Evolutionary conservation across 2,329 filamentous ascomycete species (phyloP), one percentile per base, ranked within the genome.

Genomic region (Fusarium pseudocircinatum): DNA sequence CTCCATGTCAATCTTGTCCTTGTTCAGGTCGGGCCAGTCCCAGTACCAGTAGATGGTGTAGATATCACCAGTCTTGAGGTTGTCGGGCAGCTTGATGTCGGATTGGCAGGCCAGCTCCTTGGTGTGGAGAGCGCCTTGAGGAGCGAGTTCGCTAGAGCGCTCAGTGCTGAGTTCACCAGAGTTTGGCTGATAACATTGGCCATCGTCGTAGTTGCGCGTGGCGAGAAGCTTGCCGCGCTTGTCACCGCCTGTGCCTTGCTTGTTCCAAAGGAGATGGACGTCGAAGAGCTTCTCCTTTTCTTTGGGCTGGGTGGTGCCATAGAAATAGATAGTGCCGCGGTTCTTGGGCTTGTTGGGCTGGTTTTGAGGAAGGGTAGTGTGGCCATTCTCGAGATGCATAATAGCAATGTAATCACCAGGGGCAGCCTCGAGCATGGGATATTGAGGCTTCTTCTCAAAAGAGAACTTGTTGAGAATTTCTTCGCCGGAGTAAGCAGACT

Each of bases 21-120:
- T 77, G 77, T 84, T 82, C 79, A 90, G 85, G 20, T 89, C 91
- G 6, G 92, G 92, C 94, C 95, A 99, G 82, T 97, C 93, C 96
- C 96, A 98, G 50, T 98, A 92, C 96, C 96, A 98, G 86, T 97
- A 97, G 58, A 97, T 83, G 7, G 94, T 96, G 81, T 95, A 94
- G 34, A 87, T 87, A 36, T 91, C 88, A 49, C 90, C 90, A 15
- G 85, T 81, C n/a, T 87, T 82, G 52, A 90, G 84, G 75, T 93
- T 88, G 10, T 85, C 79, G 1, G 96, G 96, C 20, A 99, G 85
- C 78, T 91, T 87, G 53, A 98, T 85, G 78, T 96, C 91, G 40
- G 91, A 91, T 82, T 98, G 95, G 83, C 96, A 98, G 84, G 88
- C 91, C 57, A 95, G 85, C 76, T 92, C 89, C 50, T 83, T 82